phyloP scores from a whole-genome alignment of 2,329 filamentous ascomycete species.

The Epicoccum sorghinum region DNA sequence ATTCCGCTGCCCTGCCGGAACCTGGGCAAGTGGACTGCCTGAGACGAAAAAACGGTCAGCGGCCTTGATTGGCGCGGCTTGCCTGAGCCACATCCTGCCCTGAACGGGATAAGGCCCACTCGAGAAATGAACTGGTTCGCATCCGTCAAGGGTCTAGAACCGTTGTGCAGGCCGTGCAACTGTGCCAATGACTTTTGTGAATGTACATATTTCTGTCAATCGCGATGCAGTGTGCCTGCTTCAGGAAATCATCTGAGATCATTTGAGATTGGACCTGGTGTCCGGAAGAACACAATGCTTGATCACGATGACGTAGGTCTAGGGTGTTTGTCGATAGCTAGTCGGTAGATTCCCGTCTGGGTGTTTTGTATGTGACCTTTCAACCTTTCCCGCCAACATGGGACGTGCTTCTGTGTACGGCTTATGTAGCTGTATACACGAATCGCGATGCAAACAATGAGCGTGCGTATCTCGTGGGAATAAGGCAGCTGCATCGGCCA shows the following conservation, averaged over 20 bases:
- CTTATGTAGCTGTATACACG: too few relatives aligned
- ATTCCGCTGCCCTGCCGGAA: constrained; percentile 14
- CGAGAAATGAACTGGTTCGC: constrained; percentile 20
- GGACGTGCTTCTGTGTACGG: too few relatives aligned
- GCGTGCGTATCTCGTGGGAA: not conserved
- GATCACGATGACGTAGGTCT: not conserved
- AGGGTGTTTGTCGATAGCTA: not conserved
- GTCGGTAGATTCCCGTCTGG: too few relatives aligned
- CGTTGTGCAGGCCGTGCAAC: constrained; percentile 18
- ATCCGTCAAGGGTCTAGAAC: constrained; percentile 14
- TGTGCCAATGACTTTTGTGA: constrained; percentile 17
- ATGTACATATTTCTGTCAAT: constrained; percentile 12
- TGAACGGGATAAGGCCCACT: constrained; percentile 12
- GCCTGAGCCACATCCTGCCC: constrained; percentile 21
- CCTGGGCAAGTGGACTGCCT: constrained; percentile 16
- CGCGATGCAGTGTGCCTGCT: not conserved
- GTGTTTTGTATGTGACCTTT: not conserved
- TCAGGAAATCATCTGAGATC: constrained; percentile 3
- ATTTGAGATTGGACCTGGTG: not conserved
- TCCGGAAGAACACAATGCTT: not conserved
- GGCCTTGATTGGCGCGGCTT: constrained; percentile 13
- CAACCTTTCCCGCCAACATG: not conserved
- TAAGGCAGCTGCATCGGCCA: not conserved
- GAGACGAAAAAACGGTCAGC: constrained; percentile 9
- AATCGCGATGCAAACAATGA: too few relatives aligned